A percentile compares a stretch with the other conserved stretches of the same genome.
Conservation (phyloP, 306 rosid species). For the Medicago ruthenica region DNA sequence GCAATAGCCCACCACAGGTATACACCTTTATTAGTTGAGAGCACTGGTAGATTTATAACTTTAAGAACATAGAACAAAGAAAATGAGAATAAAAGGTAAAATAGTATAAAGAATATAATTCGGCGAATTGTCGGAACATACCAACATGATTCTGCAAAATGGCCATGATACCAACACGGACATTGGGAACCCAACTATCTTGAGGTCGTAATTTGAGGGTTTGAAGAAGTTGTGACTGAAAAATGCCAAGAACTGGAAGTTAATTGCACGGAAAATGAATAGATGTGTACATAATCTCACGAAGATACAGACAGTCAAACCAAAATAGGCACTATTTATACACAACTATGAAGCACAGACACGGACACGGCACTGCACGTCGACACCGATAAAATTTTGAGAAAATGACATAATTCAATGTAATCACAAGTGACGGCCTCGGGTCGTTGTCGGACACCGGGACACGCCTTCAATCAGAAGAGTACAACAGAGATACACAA, state of each 20-base stretch:
- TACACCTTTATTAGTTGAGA: conserved; percentile 35
- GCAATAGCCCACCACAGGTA: conserved; percentile 32
- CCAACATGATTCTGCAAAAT: conserved; percentile 93
- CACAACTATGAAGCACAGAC: too few species aligned
- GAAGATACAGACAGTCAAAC: conserved; percentile 17
- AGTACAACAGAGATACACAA: too few species aligned
- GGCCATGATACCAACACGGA: conserved; percentile 74
- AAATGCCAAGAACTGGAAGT: conserved; percentile 37
- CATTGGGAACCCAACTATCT: conserved; percentile 60
- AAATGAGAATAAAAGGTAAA: conserved; percentile 32
- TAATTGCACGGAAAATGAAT: conserved; percentile 39
- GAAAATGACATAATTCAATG: too few species aligned
- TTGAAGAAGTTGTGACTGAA: conserved; percentile 63
- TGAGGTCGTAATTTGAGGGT: conserved; percentile 59
- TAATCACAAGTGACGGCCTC: too few species aligned
- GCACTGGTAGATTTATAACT: conserved; percentile 28
- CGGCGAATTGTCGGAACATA: conserved; percentile 50
- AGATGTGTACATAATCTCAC: conserved; percentile 23
- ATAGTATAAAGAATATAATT: conserved; percentile 1
- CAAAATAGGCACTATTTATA: not conserved
- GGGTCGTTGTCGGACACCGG: too few species aligned
- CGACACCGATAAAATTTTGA: too few species aligned
- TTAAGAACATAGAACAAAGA: conserved; percentile 22
- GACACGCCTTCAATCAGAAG: too few species aligned
- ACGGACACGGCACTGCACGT: too few species aligned